These are phyloP conservation scores for Onygenales sp. DNA, from an alignment of 2,329 filamentous ascomycete species.

Conservation along the genomic window DNA sequence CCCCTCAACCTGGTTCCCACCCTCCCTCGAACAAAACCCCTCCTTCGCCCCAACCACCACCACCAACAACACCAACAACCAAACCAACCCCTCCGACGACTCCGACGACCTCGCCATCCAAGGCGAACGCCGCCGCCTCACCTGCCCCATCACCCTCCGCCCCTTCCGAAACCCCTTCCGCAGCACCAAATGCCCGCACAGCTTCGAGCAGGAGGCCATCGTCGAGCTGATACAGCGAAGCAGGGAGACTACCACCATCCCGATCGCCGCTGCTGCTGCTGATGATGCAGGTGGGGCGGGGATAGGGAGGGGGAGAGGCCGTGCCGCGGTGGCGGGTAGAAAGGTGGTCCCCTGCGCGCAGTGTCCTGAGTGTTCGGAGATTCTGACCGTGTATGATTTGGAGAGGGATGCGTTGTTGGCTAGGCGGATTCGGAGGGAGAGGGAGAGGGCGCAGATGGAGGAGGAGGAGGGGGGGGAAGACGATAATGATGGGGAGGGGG, in stretches of 20 bases:
- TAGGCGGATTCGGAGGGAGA: constrained; percentile 27
- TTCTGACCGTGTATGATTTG: constrained; percentile 29
- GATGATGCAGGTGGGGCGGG: constrained; percentile 1
- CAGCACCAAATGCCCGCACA: constrained; percentile 41
- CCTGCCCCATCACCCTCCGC: constrained; percentile 40
- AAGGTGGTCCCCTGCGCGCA: constrained; percentile 21
- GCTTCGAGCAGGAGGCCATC: constrained; percentile 40
- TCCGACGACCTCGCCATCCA: constrained; percentile 39
- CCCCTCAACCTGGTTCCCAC: constrained; percentile 53
- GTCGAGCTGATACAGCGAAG: constrained; percentile 32
- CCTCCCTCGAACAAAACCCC: constrained; percentile 15
- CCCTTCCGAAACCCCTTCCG: constrained; percentile 38
- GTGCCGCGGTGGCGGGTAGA: constrained; percentile 8
- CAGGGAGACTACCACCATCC: constrained; percentile 12
- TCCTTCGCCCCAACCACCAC: constrained; percentile 17
- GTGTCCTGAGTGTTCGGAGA: constrained; percentile 34
- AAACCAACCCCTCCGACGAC: constrained; percentile 13
- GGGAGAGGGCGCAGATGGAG: constrained; percentile 15
- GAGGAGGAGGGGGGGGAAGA: constrained; percentile 25
- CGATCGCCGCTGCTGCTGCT: constrained; percentile 13
- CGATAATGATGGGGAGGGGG: constrained; percentile 15
- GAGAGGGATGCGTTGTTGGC: constrained; percentile 30
- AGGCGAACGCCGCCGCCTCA: constrained; percentile 35
- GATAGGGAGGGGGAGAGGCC: no score
- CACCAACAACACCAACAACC: constrained; percentile 20